Conservation (phyloP, 2,329 filamentous ascomycete genomes). For the Arthrobotrys pseudoclavata region DNA sequence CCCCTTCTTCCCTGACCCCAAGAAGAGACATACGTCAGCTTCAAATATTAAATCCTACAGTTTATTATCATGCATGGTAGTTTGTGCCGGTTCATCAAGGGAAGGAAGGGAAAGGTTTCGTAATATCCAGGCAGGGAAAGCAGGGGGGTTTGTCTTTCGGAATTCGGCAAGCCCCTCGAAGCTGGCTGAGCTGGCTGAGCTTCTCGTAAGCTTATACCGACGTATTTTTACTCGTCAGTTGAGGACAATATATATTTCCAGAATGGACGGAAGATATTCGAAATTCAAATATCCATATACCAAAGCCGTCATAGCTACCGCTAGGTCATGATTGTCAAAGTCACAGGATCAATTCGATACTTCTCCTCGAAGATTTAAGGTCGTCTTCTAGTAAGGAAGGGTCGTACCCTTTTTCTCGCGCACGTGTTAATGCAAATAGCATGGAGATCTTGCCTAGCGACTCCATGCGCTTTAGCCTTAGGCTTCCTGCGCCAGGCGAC, state of each 20-base stretch:
- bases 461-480: constrained; percentile 22
- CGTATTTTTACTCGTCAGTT: not conserved
- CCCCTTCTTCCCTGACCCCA: not conserved
- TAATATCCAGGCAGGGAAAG: too few relatives aligned
- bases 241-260: too few relatives aligned
- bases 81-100: not conserved
- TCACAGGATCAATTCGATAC: not conserved
- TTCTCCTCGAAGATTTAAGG: not conserved
- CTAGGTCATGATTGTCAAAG: not conserved
- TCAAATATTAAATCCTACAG: not conserved
- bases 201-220: constrained; percentile 13
- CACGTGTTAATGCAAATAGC: constrained; percentile 20
- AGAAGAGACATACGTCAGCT: constrained; percentile 12
- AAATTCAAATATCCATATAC: not conserved
- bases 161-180: constrained; percentile 38
- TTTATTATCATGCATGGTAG: not conserved
- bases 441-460: constrained; percentile 28
- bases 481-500: constrained; percentile 23
- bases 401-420: not conserved
- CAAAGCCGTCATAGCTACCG: too few relatives aligned
- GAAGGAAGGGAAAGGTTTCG: not conserved
- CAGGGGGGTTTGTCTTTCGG: constrained; percentile 36
- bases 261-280: not conserved
- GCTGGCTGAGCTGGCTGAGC: not conserved
- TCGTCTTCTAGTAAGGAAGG: too few relatives aligned